phyloP scores from a whole-genome alignment of 768 basidiomycete species.

The Tremella fuciformis region DNA sequence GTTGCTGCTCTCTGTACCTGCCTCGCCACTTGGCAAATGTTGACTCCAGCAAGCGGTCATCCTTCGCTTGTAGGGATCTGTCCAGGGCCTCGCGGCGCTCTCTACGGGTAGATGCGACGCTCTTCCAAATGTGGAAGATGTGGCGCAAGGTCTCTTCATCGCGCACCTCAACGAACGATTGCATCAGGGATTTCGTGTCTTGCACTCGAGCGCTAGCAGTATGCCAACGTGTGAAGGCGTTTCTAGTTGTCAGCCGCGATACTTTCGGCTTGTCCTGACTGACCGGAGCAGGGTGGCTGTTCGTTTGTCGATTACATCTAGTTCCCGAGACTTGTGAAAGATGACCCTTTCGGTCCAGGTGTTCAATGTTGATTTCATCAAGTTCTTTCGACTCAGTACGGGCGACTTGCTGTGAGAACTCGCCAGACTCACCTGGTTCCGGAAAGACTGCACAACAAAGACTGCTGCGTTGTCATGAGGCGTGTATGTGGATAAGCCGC shows the following conservation, averaged over 20 bases:
- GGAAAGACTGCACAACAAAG: conserved; percentile 3
- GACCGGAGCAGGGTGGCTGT: conserved; percentile 13
- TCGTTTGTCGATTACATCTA: conserved; percentile 27
- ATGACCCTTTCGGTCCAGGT: conserved; percentile 39
- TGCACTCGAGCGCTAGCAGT: neutral
- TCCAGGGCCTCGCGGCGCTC: conserved; percentile 2
- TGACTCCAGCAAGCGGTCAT: conserved; percentile 5
- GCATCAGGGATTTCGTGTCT: conserved; percentile 11
- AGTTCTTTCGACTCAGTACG: conserved; percentile 15
- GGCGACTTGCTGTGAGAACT: neutral
- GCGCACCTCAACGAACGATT: conserved; percentile 13
- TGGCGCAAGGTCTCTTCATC: neutral
- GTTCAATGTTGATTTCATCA: conserved; percentile 10
- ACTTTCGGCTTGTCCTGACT: neutral
- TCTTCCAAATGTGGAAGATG: neutral
- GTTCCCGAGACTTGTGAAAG: conserved; percentile 38
- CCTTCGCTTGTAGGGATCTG: neutral
- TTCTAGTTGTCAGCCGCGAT: conserved; percentile 8
- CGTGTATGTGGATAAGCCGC: conserved; percentile 1
- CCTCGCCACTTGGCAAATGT: conserved; percentile 24
- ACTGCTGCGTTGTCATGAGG: neutral
- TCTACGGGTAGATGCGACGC: neutral
- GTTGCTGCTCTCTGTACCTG: conserved; percentile 18
- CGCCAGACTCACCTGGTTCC: conserved; percentile 15
- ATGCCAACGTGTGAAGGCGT: conserved; percentile 21